These are phyloP conservation scores for Sporothrix variecibatus DNA, from an alignment of 2,329 filamentous ascomycete species.

Conservation along the genomic window DNA sequence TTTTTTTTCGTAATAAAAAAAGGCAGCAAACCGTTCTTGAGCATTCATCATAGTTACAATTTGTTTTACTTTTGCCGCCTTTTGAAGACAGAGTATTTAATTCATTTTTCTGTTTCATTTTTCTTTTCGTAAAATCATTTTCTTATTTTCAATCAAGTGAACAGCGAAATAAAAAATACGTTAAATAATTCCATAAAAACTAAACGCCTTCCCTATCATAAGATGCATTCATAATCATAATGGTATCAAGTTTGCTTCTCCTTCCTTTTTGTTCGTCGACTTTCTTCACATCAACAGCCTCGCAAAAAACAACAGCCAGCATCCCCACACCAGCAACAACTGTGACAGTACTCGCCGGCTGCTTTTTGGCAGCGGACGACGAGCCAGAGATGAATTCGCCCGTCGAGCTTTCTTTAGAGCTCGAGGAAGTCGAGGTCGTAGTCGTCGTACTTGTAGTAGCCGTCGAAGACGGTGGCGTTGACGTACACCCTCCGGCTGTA, in stretches of 20 bases:
- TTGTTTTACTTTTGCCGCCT: no score
- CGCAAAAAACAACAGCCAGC: constrained; percentile 27
- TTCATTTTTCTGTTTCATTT: background rate
- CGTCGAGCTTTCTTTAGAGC: background rate
- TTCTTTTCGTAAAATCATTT: background rate
- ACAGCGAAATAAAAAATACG: background rate
- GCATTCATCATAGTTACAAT: no score
- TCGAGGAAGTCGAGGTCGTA: background rate
- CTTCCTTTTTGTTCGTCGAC: no score
- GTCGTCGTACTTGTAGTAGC: background rate
- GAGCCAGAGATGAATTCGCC: background rate
- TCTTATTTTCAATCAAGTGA: background rate
- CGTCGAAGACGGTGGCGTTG: background rate
- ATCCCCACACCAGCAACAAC: constrained; percentile 11
- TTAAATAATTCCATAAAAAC: background rate
- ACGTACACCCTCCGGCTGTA: background rate
- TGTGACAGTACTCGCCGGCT: background rate
- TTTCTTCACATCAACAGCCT: constrained; percentile 23
- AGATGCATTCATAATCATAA: constrained; percentile 8
- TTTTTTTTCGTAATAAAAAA: background rate
- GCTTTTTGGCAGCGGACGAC: background rate
- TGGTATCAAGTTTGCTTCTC: background rate
- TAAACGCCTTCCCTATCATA: background rate
- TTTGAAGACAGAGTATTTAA: no score
- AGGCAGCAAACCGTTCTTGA: no score